Percentiles rank a stretch among this genome's conserved stretches.
Conservation (phyloP, 1,284 basidiomycete genomes). For the Sporisorium scitamineum region DNA sequence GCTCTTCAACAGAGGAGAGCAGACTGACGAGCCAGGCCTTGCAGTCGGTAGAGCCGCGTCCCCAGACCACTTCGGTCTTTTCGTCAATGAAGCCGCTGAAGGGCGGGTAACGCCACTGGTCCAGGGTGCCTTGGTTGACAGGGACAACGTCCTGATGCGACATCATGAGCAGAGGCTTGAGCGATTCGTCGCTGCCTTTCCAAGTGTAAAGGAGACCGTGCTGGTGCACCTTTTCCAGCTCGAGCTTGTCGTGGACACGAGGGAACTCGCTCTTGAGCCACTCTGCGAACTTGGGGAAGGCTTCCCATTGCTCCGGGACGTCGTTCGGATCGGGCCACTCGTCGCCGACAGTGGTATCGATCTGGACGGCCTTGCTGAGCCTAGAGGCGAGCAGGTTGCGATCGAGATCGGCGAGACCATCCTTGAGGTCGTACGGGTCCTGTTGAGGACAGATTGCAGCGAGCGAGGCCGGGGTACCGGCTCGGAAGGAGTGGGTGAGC, state of each 20-base stretch:
- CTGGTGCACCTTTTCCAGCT: constrained; percentile 73
- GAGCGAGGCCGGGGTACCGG: constrained; percentile 1
- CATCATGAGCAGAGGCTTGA: constrained; percentile 78
- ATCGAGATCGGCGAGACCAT: constrained; percentile 38
- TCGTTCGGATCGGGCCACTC: constrained; percentile 51
- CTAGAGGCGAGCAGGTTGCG: constrained; percentile 40
- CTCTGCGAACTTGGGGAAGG: constrained; percentile 53
- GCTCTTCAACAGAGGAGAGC: constrained; percentile 72
- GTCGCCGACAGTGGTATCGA: constrained; percentile 61
- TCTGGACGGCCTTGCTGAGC: constrained; percentile 57
- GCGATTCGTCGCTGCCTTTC: constrained; percentile 74
- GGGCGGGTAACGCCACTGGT: constrained; percentile 72
- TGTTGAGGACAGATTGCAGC: constrained; percentile 41
- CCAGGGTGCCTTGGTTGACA: constrained; percentile 71
- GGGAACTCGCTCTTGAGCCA: constrained; percentile 55
- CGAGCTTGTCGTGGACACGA: constrained; percentile 41
- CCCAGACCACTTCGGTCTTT: constrained; percentile 72
- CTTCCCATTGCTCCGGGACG: constrained; percentile 43
- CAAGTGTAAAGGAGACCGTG: constrained; percentile 78
- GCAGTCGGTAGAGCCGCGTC: constrained; percentile 68
- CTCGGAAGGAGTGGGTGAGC: constrained; percentile 18
- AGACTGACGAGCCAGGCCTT: constrained; percentile 71
- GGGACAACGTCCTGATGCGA: constrained; percentile 73
- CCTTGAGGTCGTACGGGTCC: constrained; percentile 38
- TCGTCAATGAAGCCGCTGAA: constrained; percentile 72